These are phyloP conservation scores for Bombardia bombarda DNA, from an alignment of 495 filamentous ascomycete genomes.

Conservation along the genomic window DNA sequence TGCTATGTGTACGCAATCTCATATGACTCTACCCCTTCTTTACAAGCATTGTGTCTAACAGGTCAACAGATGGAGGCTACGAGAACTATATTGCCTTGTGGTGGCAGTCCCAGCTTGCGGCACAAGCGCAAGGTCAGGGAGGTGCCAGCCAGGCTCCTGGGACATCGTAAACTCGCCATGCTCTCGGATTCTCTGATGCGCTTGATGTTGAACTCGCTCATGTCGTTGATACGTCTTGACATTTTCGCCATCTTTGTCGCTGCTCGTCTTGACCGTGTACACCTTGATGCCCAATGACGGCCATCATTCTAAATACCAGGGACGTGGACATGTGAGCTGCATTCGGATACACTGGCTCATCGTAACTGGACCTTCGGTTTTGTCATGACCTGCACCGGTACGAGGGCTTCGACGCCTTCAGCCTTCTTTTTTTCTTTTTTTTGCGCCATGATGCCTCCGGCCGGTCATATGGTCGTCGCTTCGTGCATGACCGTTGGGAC, in stretches of 20 bases:
- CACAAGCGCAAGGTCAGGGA: constrained; percentile 19
- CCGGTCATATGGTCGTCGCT: background rate
- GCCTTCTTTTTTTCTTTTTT: too few relatives aligned
- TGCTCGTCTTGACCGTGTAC: constrained; percentile 13
- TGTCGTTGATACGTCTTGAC: constrained; percentile 19
- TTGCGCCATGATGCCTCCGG: constrained; percentile 2
- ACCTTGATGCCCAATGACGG: constrained; percentile 9
- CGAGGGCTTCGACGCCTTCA: background rate
- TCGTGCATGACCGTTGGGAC: constrained; percentile 3
- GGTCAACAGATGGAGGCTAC: constrained; percentile 22
- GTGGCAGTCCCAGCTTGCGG: constrained; percentile 24
- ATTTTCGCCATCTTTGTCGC: constrained; percentile 9
- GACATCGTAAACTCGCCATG: constrained; percentile 20
- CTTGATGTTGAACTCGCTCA: constrained; percentile 21
- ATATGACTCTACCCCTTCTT: background rate
- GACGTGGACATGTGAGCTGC: constrained; percentile 5
- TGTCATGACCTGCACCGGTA: constrained; percentile 2
- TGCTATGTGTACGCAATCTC: constrained; percentile 20
- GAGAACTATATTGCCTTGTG: constrained; percentile 26
- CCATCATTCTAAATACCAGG: constrained; percentile 8
- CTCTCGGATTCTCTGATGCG: constrained; percentile 14
- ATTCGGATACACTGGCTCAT: constrained; percentile 1
- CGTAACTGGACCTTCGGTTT: background rate
- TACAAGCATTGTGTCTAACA: constrained; percentile 4
- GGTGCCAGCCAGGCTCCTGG: constrained; percentile 19